These are phyloP conservation scores for Silybum marianum DNA, from an alignment of 129 eudicot genomes.

Conservation along the genomic window DNA sequence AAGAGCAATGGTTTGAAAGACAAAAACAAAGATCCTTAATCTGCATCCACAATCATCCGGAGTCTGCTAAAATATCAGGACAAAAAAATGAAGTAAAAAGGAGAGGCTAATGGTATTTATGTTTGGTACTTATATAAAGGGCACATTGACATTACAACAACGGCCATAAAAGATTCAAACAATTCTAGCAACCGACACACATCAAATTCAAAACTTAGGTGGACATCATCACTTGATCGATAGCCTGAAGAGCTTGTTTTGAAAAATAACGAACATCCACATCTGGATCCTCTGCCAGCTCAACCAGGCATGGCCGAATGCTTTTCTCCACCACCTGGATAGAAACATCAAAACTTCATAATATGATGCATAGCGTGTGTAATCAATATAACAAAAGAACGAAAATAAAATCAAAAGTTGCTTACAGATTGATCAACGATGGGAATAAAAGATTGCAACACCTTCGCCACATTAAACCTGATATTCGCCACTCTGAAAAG, in stretches of 20 bases:
- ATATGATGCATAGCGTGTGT: not conserved
- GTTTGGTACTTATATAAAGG: constrained; percentile 20
- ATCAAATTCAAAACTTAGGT: constrained; percentile 38
- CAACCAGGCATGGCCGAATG: constrained; percentile 78
- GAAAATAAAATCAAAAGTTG: not conserved
- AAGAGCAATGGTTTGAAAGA: not conserved
- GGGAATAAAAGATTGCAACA: constrained; percentile 81
- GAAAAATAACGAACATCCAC: constrained; percentile 95
- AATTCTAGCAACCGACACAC: constrained; percentile 4
- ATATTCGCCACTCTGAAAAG: constrained; percentile 89
- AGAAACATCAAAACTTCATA: not conserved
- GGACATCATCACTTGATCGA: constrained; percentile 87
- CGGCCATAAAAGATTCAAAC: constrained; percentile 7
- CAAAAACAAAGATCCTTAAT: constrained; percentile 22
- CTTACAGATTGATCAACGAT: constrained; percentile 91
- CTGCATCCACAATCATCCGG: not conserved
- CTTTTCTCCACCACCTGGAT: constrained; percentile 80
- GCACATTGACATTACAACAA: constrained; percentile 20
- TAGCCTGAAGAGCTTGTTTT: constrained; percentile 91
- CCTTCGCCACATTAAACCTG: constrained; percentile 97
- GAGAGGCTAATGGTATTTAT: constrained; percentile 28
- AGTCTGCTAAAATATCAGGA: constrained; percentile 10
- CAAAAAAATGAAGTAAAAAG: not conserved
- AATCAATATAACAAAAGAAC: not conserved
- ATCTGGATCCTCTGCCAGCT: constrained; percentile 94